Evolutionary conservation across 148 eudicot genomes (phyloP), one percentile per base, ranked within the genome.

Genomic region (Chenopodium suecicum): DNA sequence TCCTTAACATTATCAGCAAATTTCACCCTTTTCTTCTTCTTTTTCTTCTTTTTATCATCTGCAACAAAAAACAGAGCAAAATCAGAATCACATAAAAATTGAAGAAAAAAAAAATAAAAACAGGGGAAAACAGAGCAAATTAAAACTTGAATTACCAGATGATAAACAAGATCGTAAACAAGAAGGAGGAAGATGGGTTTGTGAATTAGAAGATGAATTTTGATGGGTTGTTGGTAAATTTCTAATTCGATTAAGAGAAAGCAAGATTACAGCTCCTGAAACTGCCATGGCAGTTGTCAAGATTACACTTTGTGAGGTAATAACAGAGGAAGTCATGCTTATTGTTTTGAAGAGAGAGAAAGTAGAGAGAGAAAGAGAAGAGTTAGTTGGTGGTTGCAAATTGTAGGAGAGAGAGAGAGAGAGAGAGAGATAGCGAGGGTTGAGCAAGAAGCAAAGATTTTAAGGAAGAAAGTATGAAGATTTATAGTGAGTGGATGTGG

Each of bases 271-370:
- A 32, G 97, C 86, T 78, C 94, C 91, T 0, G 94, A 91, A 67
- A 91, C 88, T 14, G 92, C 91, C 91, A 91, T 89, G 69, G 94
- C 92, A 0, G 97, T 90, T 13, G 90, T 90, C 10, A 92, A 63
- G 50, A 90, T 86, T 62, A 90, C 80, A 70, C 86, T 87, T 48
- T 88, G 89, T 9, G 97, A 88, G 76, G 69, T 85, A 76, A 88
- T 41, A 73, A 86, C 86, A 32, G 85, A 80, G 64, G 48, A 77
- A 75, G 88, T 64, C 90, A 91, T 90, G 3, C 0, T 29, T 31
- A 7, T 16, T 27, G 19, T 67, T 13, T 78, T 50, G 25, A 4
- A 41, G 44, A 41, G 44, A 41, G 44, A 37, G 41, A 4, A 37
- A 50, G 56, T 50, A 50, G 16, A 20, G 2, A 62, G 66, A 62